Evolutionary conservation across 495 filamentous ascomycete genomes (phyloP).

Genomic region (Penicillium verhagenii): DNA sequence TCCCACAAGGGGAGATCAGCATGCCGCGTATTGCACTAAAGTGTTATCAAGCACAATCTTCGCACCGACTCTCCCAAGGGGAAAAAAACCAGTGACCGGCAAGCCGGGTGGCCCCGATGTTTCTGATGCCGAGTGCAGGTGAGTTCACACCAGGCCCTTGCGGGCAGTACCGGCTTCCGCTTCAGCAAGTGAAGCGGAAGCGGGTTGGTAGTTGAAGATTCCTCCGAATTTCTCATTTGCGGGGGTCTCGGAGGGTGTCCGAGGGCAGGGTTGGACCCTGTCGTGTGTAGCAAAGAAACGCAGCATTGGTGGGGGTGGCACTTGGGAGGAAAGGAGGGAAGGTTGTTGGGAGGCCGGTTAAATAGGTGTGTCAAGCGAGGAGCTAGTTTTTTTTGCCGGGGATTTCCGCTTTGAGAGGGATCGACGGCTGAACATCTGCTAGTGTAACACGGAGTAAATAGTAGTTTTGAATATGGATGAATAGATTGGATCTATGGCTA

Average conservation of each 20-base stretch:
- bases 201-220: conserved; percentile 74
- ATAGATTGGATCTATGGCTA: no score
- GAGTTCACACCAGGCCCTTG: conserved; percentile 91
- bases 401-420: not conserved
- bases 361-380: conserved; percentile 9
- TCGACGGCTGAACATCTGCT: no score
- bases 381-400: conserved; percentile 3
- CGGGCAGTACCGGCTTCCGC: conserved; percentile 64
- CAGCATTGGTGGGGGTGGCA: conserved; percentile 95
- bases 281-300: conserved; percentile 99
- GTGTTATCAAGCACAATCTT: conserved; percentile 89
- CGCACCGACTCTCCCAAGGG: conserved; percentile 90
- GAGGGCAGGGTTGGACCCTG: conserved; percentile 32
- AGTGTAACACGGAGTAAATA: no score
- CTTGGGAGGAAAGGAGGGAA: conserved; percentile 58
- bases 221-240: conserved; percentile 99
- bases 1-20: conserved; percentile 43
- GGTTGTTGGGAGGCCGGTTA: conserved; percentile 17
- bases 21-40: conserved; percentile 99
- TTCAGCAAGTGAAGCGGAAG: conserved; percentile 24
- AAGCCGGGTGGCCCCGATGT: conserved; percentile 62
- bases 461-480: no score
- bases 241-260: conserved; percentile 29
- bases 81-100: conserved; percentile 26
- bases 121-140: conserved; percentile 99